These are phyloP conservation scores for Penicillium sp. DNA, from an alignment of 2,329 filamentous ascomycete species.

Conservation along the genomic window DNA sequence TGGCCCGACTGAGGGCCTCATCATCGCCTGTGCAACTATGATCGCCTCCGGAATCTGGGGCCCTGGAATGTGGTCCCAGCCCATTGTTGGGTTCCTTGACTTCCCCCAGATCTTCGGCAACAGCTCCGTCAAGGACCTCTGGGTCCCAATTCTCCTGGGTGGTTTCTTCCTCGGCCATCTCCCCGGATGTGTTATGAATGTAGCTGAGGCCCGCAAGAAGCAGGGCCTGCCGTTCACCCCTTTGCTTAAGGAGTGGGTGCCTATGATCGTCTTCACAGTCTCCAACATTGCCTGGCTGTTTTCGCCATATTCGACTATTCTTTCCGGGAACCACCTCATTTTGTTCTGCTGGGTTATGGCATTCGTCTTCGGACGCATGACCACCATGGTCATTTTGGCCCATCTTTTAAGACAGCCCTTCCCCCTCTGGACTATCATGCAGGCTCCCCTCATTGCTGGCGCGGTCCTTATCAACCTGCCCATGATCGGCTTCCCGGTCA, in stretches of 20 bases:
- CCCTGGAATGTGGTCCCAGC: constrained; percentile 78
- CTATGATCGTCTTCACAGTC: constrained; percentile 76
- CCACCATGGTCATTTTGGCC: constrained; percentile 97
- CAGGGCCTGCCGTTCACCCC: constrained; percentile 73
- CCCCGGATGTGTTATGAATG: constrained; percentile 85
- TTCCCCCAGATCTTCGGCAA: constrained; percentile 62
- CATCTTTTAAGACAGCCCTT: constrained; percentile 92
- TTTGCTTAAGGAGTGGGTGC: constrained; percentile 90
- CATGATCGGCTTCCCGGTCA: constrained; percentile 64
- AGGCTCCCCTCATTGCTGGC: constrained; percentile 80
- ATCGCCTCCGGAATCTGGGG: constrained; percentile 82
- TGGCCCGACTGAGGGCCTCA: constrained; percentile 90
- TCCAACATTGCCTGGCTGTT: constrained; percentile 81
- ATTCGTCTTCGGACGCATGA: constrained; percentile 98
- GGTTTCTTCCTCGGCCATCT: constrained; percentile 72
- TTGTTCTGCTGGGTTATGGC: constrained; percentile 91
- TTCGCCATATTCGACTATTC: constrained; percentile 78
- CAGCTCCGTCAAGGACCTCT: constrained; percentile 79
- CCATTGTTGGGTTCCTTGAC: constrained; percentile 68
- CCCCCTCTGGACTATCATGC: constrained; percentile 92
- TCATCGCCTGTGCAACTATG: constrained; percentile 86
- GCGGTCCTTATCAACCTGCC: constrained; percentile 81
- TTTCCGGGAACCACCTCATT: constrained; percentile 80
- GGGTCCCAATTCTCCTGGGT: constrained; percentile 68
- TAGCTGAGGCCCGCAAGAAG: constrained; percentile 69